Evolutionary conservation across 352 stramenopile species (phyloP), one percentile per base, ranked within the genome.

Genomic region (Aphanomyces astaci): DNA sequence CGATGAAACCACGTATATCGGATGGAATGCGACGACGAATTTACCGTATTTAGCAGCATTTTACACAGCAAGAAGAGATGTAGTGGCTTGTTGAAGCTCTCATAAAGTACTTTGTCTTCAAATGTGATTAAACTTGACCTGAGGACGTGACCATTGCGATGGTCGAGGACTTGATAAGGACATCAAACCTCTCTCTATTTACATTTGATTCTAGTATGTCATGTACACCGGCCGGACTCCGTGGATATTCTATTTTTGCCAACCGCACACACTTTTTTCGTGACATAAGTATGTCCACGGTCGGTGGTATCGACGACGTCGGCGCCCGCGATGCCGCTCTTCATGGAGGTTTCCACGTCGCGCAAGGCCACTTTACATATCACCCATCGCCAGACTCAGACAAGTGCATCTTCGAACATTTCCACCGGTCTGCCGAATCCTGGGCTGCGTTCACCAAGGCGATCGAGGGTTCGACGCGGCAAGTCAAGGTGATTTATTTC

Each of bases 401-500:
- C 17, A 48, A 52, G 31, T 24, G 27, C 31, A 68, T 68, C 46
- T 68, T 68, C 27, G 62, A 68, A 32, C 62, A 68, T 39, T 68
- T 68, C 48, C 27, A 30, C 19, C 27, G 51, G 0, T 22, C 62
- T 30, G 46, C 53, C 5, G 32, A 11, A 17, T 25, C 28, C 19
- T 68, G 62, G 62, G 10, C 9, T 7, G 40, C 15, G 19, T 68
- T 68, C 25, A 30, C 25, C 5, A 52, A 68, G 30, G 51, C 31
- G 9, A 33, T 68, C 30, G 36, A 25, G 7, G 54, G 19, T 36
- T 60, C 59, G 28, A 36, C 52, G 33, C 72, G 66, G 30, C 68
- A 74, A 27, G 56, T 88, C 62, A 92, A 90, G 72, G 81, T 88
- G 59, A 67, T 90, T 22, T 91, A 90, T 75, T 76, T 90, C n/a